Evolutionary conservation across 768 basidiomycete genomes (phyloP).

Genomic region (Termitomyces sp.): DNA sequence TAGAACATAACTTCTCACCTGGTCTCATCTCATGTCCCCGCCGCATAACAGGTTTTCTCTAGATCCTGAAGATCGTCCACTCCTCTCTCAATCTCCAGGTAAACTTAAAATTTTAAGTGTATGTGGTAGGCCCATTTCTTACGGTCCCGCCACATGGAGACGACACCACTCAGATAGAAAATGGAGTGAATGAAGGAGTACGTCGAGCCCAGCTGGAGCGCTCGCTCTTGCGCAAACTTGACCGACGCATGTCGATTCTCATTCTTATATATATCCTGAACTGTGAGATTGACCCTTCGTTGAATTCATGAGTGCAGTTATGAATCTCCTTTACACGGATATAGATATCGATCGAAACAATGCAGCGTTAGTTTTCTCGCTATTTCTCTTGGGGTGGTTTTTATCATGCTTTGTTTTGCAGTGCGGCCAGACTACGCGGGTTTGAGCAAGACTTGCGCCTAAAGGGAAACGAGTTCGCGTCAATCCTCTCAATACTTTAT

Average conservation of each 20-base stretch:
- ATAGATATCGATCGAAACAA: slow-evolving; percentile 72
- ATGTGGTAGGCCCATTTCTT: not conserved
- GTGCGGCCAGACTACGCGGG: slow-evolving; percentile 68
- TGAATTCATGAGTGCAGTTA: not conserved
- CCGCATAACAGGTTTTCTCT: not conserved
- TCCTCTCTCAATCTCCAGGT: slow-evolving; percentile 8
- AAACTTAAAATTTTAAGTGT: not conserved
- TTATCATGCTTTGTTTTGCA: slow-evolving; percentile 18
- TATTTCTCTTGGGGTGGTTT: not conserved
- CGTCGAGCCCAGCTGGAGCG: slow-evolving; percentile 42
- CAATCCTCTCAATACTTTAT: slow-evolving; percentile 64
- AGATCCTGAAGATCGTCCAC: slow-evolving; percentile 10
- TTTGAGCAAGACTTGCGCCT: slow-evolving; percentile 66
- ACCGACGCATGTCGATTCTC: slow-evolving; percentile 49
- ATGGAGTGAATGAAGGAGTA: slow-evolving; percentile 34
- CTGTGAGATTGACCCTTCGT: slow-evolving; percentile 26
- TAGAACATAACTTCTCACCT: not conserved
- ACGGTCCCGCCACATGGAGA: not conserved
- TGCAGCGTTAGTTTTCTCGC: slow-evolving; percentile 25
- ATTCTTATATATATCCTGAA: slow-evolving; percentile 48
- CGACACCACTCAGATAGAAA: not conserved
- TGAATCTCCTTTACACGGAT: not conserved
- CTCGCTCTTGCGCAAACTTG: slow-evolving; percentile 49
- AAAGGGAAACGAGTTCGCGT: slow-evolving; percentile 57
- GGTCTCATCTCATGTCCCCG: slow-evolving; percentile 1